phyloP scores from a whole-genome alignment of 805 yeast species.

The Saccharomycopsis schoenii region DNA sequence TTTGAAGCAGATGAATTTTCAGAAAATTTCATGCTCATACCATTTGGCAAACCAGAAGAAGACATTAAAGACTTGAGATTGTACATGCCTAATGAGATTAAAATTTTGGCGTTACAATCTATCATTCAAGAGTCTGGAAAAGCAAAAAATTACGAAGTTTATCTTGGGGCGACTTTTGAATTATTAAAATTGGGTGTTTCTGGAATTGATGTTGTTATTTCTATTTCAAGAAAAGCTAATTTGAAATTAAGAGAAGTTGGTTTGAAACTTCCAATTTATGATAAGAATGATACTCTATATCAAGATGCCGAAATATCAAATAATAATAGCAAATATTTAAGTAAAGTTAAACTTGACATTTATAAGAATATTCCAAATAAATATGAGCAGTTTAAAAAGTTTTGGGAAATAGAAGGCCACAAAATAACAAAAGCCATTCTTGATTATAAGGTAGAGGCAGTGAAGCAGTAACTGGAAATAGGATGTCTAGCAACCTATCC shows the following conservation, averaged over 20 bases:
- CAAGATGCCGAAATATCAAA: no score
- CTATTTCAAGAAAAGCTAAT: slow-evolving; percentile 5
- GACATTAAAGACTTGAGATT: slow-evolving; percentile 5
- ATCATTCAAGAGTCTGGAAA: slow-evolving; percentile 8
- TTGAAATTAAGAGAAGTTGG: slow-evolving; percentile 2
- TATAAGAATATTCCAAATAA: neutral
- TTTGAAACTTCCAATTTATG: slow-evolving; percentile 1
- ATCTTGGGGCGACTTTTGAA: slow-evolving; percentile 6
- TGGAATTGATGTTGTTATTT: slow-evolving; percentile 13
- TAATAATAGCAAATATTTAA: neutral
- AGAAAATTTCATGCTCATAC: slow-evolving; percentile 12
- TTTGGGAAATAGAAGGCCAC: slow-evolving; percentile 6
- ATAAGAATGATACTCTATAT: neutral
- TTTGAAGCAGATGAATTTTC: slow-evolving; percentile 1
- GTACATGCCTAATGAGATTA: slow-evolving; percentile 10
- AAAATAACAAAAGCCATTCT: neutral
- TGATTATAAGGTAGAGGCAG: neutral
- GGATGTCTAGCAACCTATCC: no score
- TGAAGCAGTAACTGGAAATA: no score
- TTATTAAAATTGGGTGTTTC: slow-evolving; percentile 7
- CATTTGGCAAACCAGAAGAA: slow-evolving; percentile 2
- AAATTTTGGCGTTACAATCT: slow-evolving; percentile 7
- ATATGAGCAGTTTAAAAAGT: neutral
- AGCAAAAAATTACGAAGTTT: neutral
- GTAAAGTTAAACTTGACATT: neutral